phyloP scores from a whole-genome alignment of 2,329 filamentous ascomycete genomes.

The Ceratocystis albifundus region DNA sequence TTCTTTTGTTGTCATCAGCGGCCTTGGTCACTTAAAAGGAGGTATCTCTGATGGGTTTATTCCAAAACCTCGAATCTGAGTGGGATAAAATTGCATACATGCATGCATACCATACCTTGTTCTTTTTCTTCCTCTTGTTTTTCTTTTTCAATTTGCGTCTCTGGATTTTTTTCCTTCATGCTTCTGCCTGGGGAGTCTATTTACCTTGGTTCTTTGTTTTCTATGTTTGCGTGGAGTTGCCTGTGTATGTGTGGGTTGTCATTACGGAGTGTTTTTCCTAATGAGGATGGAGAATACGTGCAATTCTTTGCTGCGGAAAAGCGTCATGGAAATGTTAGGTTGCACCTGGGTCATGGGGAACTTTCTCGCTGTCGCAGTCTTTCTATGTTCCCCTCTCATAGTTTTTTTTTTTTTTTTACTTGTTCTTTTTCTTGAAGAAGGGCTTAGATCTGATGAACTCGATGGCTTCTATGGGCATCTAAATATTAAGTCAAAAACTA shows the following conservation, averaged over 20 bases:
- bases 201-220: constrained; percentile 2
- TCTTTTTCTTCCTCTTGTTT: constrained; percentile 11
- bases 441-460: too few relatives aligned
- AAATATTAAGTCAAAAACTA: too few relatives aligned
- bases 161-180: background rate
- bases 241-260: constrained; percentile 7
- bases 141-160: constrained; percentile 8
- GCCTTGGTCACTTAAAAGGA: background rate
- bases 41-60: background rate
- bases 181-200: background rate
- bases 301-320: background rate
- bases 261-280: constrained; percentile 7
- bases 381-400: background rate
- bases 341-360: background rate
- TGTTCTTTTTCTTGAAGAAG: background rate
- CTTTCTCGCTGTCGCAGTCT: background rate
- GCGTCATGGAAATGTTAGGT: background rate
- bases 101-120: background rate
- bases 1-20: background rate
- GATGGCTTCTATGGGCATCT: too few relatives aligned
- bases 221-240: constrained; percentile 10
- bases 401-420: background rate
- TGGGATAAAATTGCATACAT: background rate
- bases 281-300: background rate
- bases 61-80: background rate